Conservation (phyloP, 345 rosid genomes). For the Angophora floribunda region DNA sequence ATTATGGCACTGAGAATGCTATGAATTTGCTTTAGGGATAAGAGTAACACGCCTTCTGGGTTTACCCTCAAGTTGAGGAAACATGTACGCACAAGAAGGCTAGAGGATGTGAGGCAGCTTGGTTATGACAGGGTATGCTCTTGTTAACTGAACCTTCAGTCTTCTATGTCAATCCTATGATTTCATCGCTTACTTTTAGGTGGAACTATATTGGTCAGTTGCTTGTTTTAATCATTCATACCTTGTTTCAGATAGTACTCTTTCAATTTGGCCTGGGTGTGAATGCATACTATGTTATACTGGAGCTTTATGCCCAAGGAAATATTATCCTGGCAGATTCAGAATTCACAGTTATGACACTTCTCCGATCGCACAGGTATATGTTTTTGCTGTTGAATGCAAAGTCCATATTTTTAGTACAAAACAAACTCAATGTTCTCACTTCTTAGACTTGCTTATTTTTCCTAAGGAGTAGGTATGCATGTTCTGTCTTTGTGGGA, state of each 20-base stretch:
- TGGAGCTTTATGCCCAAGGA: conserved; percentile 99
- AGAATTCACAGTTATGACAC: conserved; percentile 79
- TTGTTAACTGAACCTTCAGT: not conserved
- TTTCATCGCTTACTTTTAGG: not conserved
- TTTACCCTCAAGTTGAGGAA: conserved; percentile 89
- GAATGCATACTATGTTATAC: conserved; percentile 81
- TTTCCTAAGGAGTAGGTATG: not conserved
- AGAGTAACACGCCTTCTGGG: conserved; percentile 96
- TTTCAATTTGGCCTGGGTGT: conserved; percentile 91
- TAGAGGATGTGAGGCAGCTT: conserved; percentile 96
- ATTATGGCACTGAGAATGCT: not conserved
- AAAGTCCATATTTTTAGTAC: not conserved
- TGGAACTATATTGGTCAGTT: not conserved
- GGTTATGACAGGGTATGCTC: conserved; percentile 88
- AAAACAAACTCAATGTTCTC: not conserved
- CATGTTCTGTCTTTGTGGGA: not conserved
- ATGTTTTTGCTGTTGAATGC: not conserved
- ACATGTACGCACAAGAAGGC: conserved; percentile 90
- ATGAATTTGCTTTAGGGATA: conserved; percentile 44
- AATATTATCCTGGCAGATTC: conserved; percentile 90
- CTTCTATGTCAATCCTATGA: not conserved
- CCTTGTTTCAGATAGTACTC: conserved; percentile 58
- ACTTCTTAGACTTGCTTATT: not conserved
- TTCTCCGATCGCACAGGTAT: conserved; percentile 94
- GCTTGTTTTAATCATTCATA: not conserved